Percentiles rank a stretch among this genome's conserved stretches.
phyloP scores from a whole-genome alignment of 2,329 filamentous ascomycete species.

The Fusarium avenaceum region DNA sequence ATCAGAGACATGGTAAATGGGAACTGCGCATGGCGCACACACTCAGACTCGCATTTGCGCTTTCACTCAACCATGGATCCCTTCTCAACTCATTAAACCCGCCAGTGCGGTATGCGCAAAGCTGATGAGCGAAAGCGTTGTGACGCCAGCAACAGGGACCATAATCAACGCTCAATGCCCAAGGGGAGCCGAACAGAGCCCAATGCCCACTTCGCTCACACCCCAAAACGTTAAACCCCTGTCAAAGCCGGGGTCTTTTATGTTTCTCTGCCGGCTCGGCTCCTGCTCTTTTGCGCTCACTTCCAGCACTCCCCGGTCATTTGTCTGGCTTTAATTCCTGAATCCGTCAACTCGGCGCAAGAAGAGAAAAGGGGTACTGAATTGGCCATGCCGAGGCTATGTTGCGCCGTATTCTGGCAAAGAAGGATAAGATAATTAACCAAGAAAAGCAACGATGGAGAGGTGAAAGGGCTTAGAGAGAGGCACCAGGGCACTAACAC shows the following conservation, averaged over 20 bases:
- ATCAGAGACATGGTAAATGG: slow-evolving; percentile 45
- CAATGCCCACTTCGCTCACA: slow-evolving; percentile 49
- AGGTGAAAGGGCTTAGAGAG: slow-evolving; percentile 16
- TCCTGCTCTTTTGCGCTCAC: slow-evolving; percentile 27
- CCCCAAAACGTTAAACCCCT: slow-evolving; percentile 46
- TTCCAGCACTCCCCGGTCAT: slow-evolving; percentile 25
- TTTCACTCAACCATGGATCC: slow-evolving; percentile 26
- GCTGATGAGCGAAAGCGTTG: slow-evolving; percentile 46
- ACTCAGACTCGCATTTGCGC: slow-evolving; percentile 46
- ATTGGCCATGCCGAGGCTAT: slow-evolving; percentile 27
- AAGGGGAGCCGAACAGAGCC: slow-evolving; percentile 43
- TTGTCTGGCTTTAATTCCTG: slow-evolving; percentile 40
- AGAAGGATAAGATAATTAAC: slow-evolving; percentile 26
- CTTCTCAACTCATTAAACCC: slow-evolving; percentile 38
- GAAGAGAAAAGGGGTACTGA: slow-evolving; percentile 28
- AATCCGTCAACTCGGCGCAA: slow-evolving; percentile 26
- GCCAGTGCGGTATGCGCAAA: slow-evolving; percentile 46
- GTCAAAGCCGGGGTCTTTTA: slow-evolving; percentile 28
- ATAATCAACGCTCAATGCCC: slow-evolving; percentile 41
- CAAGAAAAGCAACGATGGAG: slow-evolving; percentile 36
- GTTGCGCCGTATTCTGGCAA: slow-evolving; percentile 27
- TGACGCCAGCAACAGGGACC: slow-evolving; percentile 44
- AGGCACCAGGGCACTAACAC: slow-evolving; percentile 21
- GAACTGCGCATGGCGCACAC: slow-evolving; percentile 47
- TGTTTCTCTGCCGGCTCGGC: slow-evolving; percentile 41